Evolutionary conservation across 768 basidiomycete species (phyloP).

Genomic region (Hydnum rufescens): DNA sequence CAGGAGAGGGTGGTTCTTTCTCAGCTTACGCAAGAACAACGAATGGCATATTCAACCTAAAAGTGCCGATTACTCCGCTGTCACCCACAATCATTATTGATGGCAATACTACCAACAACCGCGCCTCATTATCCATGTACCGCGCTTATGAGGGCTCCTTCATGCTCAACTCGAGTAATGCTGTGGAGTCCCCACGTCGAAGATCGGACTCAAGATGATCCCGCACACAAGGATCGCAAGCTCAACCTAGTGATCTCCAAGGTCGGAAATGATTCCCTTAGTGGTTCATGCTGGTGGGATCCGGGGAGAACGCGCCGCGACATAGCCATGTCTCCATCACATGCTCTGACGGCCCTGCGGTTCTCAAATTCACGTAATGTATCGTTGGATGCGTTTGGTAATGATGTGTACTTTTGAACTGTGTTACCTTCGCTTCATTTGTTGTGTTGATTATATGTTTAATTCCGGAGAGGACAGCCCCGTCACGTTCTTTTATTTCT

Average conservation of each 20-base stretch:
- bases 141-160: background rate
- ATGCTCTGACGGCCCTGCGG: background rate
- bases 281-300: background rate
- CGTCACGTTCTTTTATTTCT: background rate
- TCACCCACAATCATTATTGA: background rate
- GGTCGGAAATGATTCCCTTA: background rate
- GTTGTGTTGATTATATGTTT: background rate
- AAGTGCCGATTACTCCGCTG: background rate
- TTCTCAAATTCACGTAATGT: background rate
- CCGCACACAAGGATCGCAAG: background rate
- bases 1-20: background rate
- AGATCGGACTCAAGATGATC: background rate
- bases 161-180: background rate
- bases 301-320: background rate
- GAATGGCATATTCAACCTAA: background rate
- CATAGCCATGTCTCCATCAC: background rate
- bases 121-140: background rate
- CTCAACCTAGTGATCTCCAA: background rate
- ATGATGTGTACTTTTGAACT: background rate
- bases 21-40: background rate
- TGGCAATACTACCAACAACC: background rate
- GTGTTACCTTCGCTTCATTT: background rate
- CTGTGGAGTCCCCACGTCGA: background rate
- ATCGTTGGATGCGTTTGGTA: background rate
- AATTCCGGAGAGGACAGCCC: background rate